Percentiles rank a stretch among this genome's conserved stretches.
Conservation (phyloP, 108 stramenopile genomes). For the Pseudonitzschia delicatissima region DNA sequence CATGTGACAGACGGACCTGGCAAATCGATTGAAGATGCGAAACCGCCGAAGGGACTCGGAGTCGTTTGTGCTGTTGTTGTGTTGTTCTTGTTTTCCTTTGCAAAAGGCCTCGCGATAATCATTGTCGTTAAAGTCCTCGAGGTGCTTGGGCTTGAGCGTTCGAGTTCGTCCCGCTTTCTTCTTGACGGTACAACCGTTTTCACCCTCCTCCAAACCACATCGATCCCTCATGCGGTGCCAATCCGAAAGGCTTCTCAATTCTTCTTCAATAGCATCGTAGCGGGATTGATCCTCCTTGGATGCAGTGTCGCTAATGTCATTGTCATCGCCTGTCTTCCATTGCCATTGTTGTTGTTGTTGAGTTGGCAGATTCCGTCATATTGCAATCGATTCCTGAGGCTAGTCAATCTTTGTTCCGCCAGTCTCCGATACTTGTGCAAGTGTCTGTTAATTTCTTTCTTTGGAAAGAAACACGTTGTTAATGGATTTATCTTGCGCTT, state of each 20-base stretch:
- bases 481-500: too few relatives aligned
- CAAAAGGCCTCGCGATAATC: not conserved
- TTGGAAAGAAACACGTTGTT: too few relatives aligned
- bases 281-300: not conserved
- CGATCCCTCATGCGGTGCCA: conserved; percentile 2
- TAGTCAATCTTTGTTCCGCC: too few relatives aligned
- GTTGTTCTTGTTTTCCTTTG: not conserved
- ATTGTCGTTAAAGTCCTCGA: not conserved
- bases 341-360: not conserved
- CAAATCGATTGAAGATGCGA: conserved; percentile 55
- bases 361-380: too few relatives aligned
- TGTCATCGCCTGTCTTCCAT: not conserved
- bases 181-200: not conserved
- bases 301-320: not conserved
- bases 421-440: too few relatives aligned
- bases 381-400: too few relatives aligned
- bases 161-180: not conserved
- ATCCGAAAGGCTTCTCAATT: not conserved
- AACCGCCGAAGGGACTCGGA: not conserved
- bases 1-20: conserved; percentile 41
- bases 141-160: not conserved
- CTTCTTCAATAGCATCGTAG: not conserved
- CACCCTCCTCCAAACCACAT: not conserved
- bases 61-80: not conserved
- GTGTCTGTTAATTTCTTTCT: too few relatives aligned